phyloP scores from a whole-genome alignment of 1,284 basidiomycete genomes.

The Apiotrichum gamsii region DNA sequence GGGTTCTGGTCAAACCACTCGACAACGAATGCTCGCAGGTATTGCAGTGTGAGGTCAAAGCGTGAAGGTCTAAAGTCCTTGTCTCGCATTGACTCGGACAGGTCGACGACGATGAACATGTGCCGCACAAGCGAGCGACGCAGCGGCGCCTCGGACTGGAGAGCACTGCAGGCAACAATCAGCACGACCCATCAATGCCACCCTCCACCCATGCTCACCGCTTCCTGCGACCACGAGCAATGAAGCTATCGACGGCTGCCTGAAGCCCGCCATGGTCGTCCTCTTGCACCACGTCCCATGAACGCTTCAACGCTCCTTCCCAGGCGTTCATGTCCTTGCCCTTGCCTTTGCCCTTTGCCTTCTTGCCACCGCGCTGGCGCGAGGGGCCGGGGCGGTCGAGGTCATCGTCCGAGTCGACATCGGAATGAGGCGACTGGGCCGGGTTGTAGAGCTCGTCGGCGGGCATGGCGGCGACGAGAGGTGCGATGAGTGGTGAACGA shows the following conservation, averaged over 20 bases:
- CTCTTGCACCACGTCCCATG: conserved; percentile 95
- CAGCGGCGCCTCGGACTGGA: conserved; percentile 68
- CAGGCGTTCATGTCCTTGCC: conserved; percentile 62
- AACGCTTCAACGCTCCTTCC: conserved; percentile 90
- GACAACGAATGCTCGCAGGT: conserved; percentile 78
- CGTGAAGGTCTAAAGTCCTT: conserved; percentile 78
- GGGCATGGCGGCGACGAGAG: conserved; percentile 2
- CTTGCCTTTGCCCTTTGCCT: conserved; percentile 19
- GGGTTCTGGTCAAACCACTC: conserved; percentile 99
- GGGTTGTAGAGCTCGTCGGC: conserved; percentile 18
- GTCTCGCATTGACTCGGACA: conserved; percentile 88
- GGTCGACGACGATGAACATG: conserved; percentile 80
- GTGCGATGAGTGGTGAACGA: too few species aligned
- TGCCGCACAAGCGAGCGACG: conserved; percentile 95
- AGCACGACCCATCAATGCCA: not conserved
- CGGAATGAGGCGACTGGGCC: conserved; percentile 7
- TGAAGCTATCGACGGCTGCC: conserved; percentile 76
- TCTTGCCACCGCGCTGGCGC: conserved; percentile 3
- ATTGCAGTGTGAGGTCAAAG: conserved; percentile 81
- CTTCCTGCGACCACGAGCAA: conserved; percentile 76
- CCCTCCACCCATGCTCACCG: conserved; percentile 54
- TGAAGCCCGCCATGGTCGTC: conserved; percentile 89
- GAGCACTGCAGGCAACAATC: conserved; percentile 49
- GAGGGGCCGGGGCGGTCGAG: conserved; percentile 22
- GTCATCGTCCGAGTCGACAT: conserved; percentile 20